A percentile compares a stretch with the other conserved stretches of the same genome.
phyloP scores from a whole-genome alignment of 768 basidiomycete species.

The Tylopilus intermedius region DNA sequence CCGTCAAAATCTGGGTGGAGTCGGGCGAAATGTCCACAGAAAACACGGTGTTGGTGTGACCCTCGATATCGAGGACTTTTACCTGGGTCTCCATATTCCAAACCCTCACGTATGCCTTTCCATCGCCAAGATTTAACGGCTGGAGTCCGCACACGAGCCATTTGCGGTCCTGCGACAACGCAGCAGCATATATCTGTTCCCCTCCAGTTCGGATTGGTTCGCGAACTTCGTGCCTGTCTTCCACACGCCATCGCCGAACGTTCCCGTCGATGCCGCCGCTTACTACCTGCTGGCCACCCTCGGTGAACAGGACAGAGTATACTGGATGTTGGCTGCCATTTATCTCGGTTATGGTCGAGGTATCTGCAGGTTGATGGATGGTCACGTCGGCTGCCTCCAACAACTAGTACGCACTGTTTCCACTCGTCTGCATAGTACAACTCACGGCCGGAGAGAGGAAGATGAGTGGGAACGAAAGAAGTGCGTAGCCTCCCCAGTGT shows the following conservation, averaged over 20 bases:
- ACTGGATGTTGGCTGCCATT: background rate
- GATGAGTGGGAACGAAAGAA: no score
- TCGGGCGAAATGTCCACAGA: background rate
- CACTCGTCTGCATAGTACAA: background rate
- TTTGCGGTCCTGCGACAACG: background rate
- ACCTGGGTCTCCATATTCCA: background rate
- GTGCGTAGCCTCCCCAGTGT: no score
- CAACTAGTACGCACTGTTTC: background rate
- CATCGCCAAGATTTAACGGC: background rate
- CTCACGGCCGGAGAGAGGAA: no score
- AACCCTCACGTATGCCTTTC: background rate
- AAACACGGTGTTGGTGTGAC: background rate
- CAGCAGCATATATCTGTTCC: background rate
- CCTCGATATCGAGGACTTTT: background rate
- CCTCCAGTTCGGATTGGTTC: background rate
- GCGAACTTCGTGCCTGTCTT: background rate
- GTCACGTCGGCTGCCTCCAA: background rate
- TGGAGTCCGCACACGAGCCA: conserved; percentile 1
- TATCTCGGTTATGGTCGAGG: background rate
- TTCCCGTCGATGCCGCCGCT: background rate
- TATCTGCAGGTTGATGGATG: background rate
- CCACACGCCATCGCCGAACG: background rate
- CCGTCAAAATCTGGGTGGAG: background rate
- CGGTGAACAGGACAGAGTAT: background rate
- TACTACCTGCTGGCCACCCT: background rate